Base-by-base conservation (phyloP, 495 filamentous ascomycete genomes). In the Acidomyces sp. region DNA sequence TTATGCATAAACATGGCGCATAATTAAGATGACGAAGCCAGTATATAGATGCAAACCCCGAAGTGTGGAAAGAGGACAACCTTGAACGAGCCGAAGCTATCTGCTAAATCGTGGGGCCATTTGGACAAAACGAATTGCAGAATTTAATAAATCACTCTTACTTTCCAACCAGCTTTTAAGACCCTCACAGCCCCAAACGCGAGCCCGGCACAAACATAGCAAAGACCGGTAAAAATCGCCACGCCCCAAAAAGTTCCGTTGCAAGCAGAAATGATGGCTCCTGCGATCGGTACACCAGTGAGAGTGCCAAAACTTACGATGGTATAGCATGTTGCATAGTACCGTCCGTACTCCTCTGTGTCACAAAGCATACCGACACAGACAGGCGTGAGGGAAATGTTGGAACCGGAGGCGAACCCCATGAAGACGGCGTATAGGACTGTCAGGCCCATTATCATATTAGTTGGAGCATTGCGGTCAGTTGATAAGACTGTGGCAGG, bases 291-390 rank as follows among this genome's bases (percentile, higher is more conserved):
- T 17, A 93, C 74, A 17, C 85, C 85, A 16, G 80, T 90, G 24
- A 96, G 64, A 5, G 81, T 82, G 0, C 85, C 86, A 58, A 96
- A 85, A 45, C 80, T 84, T 21, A 88, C 87, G 23, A 93, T 68
- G 49, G 85, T 90, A 61, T 93, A 90, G 43, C 78, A 78, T 2
- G 86, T 90, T 12, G 86, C 80, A 51, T 77, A 93, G 47, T 82
- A 86, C 37, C 82, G 66, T 3, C 88, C 88, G 47, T 90, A 94
- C 37, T 87, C 66, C 39, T 85, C 73, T 3, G 85, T 83, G 39
- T 80, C 77, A 61, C 86, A 95, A 21, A 94, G 70, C 64, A 93
- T 85, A 4, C 86, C 85, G 9, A 96, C 73, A 52, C 85, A 93
- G 2, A 94, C 86, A 0, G 87, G 87, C 2, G 82, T 81, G 34